Evolutionary conservation across 163 green algal species (phyloP).

Genomic region (Prototheca cutis): DNA sequence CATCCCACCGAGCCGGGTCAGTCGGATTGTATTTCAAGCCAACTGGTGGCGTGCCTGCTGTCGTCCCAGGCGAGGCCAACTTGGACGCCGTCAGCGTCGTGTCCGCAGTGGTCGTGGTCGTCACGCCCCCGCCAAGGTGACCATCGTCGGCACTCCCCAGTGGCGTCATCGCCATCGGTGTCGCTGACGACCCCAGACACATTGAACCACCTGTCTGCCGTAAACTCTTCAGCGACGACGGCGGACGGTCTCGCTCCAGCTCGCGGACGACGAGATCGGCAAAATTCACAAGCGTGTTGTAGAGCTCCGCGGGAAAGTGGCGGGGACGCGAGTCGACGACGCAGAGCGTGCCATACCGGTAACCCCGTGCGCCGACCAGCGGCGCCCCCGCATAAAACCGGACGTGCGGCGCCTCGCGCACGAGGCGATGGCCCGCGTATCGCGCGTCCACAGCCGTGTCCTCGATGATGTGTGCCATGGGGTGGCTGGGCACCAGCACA

Average conservation of each 20-base stretch:
- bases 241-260: conserved; percentile 37
- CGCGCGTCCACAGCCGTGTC: not conserved
- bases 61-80: not conserved
- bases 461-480: not conserved
- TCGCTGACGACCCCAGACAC: too few relatives aligned
- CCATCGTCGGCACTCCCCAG: too few relatives aligned
- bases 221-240: too few relatives aligned
- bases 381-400: not conserved
- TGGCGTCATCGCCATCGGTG: too few relatives aligned
- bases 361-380: not conserved
- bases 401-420: not conserved
- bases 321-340: not conserved
- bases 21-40: too few relatives aligned
- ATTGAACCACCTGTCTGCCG: too few relatives aligned
- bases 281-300: conserved; percentile 59
- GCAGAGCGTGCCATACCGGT: conserved; percentile 6
- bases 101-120: too few relatives aligned
- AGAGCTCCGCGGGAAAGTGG: conserved; percentile 3
- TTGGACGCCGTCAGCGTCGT: not conserved
- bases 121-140: too few relatives aligned
- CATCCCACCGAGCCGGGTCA: too few relatives aligned
- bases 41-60: too few relatives aligned
- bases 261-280: conserved; percentile 58
- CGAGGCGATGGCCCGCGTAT: not conserved
- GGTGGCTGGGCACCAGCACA: not conserved